A percentile compares a stretch with the other conserved stretches of the same genome.
These are phyloP conservation scores for Fusarium nelsonii DNA, from an alignment of 2,329 filamentous ascomycete species.

Conservation along the genomic window DNA sequence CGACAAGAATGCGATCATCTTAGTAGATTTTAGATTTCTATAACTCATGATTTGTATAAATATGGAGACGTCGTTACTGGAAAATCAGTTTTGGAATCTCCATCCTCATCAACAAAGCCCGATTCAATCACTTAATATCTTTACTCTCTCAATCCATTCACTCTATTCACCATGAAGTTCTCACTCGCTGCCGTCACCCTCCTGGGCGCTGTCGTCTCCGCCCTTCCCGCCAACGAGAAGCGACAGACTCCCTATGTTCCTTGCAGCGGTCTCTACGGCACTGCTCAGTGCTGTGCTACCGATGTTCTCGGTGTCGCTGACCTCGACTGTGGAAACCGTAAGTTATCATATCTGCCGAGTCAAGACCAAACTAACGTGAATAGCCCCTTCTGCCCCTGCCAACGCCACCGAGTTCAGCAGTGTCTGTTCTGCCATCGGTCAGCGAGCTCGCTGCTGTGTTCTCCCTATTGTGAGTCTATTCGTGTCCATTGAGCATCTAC, in stretches of 20 bases:
- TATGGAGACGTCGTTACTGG: neutral
- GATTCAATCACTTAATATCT: neutral
- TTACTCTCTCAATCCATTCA: constrained; percentile 16
- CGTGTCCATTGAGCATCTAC: accelerated
- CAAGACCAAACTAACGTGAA: neutral
- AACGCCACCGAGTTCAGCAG: constrained; percentile 58
- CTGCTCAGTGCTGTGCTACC: constrained; percentile 70
- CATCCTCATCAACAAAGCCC: neutral
- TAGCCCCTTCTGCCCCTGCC: constrained; percentile 51
- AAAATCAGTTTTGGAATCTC: neutral
- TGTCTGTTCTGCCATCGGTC: constrained; percentile 62
- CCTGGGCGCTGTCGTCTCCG: constrained; percentile 41
- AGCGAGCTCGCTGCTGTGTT: constrained; percentile 69
- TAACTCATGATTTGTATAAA: constrained; percentile 26
- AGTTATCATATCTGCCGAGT: constrained; percentile 39
- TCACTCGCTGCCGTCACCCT: constrained; percentile 47
- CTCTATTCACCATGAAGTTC: constrained; percentile 50
- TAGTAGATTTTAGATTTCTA: constrained; percentile 2
- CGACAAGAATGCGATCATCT: constrained; percentile 18
- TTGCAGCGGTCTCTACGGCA: constrained; percentile 59
- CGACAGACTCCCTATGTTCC: constrained; percentile 53
- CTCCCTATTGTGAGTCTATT: constrained; percentile 58
- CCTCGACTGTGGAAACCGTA: constrained; percentile 68
- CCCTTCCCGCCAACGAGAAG: constrained; percentile 51
- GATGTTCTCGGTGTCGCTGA: constrained; percentile 69